Evolutionary conservation across 2,329 filamentous ascomycete species (phyloP), one percentile per base, ranked within the genome.

Genomic region (Penicillium sp.): DNA sequence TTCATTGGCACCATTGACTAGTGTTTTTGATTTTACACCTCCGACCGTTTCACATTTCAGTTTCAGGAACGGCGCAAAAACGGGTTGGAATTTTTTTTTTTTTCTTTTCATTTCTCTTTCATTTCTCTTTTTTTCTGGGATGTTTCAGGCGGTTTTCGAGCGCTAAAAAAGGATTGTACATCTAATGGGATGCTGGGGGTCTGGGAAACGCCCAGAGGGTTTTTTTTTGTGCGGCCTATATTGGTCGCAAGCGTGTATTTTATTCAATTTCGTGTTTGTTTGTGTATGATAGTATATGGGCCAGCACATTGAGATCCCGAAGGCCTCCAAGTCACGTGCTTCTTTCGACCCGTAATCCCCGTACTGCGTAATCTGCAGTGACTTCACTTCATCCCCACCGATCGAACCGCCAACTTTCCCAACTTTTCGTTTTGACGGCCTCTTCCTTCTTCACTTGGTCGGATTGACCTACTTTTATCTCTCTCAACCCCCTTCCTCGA

Each of bases 201-300:
- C 21, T 34, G 18, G 13, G 40, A 43, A 27, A 13, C 30, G 7
- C 17, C 21, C 42, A 26, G 8, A 26, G n/a, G 4, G 18, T 13
- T 6, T 7, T 40, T 26, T 26, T 40, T 40, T 40, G n/a, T 21
- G 21, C 24, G 36, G 36, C 36, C 36, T 40, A 23, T 2, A 15
- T 21, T 24, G 36, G 36, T n/a, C 36, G 23, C 18, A 40, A 39
- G 36, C 34, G 45, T 55, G 51, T 54, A 54, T 49, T 55, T 41
- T 55, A 50, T 33, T 52, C 42, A 34, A 26, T 21, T 48, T 40
- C 49, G 18, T 17, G 9, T 3, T 24, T 26, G 36, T 40, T 40
- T 40, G 20, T 55, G 51, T 55, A 51, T 56, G 51, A 54, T 51
- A 56, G 43, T 40, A 51, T 40, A 51, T 54, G 21, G 43, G 41